Evolutionary conservation across 805 yeast species (phyloP).

Genomic region (Blastobotrys peoriensis): DNA sequence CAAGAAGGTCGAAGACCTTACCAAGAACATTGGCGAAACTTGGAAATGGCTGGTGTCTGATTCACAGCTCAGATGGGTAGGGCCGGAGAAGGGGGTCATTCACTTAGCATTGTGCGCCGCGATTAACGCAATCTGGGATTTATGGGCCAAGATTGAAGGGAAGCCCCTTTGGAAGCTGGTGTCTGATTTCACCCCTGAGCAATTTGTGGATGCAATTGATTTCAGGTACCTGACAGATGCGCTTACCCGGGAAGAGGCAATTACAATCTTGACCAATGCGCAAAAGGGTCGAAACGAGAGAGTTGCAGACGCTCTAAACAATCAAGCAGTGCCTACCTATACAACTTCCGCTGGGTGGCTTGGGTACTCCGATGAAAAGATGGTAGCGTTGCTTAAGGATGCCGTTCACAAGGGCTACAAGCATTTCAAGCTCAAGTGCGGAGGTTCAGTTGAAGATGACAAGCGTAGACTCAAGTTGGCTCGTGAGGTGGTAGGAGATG

Average conservation of each 20-base stretch:
- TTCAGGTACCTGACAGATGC: conserved; percentile 37
- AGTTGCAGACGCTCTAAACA: conserved; percentile 28
- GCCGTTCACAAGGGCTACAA: conserved; percentile 35
- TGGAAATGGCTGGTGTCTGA: conserved; percentile 38
- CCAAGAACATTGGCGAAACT: conserved; percentile 34
- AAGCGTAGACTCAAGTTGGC: conserved; percentile 31
- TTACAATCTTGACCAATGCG: conserved; percentile 28
- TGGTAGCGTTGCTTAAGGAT: conserved; percentile 30
- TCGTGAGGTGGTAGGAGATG: conserved; percentile 27
- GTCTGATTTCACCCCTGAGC: conserved; percentile 37
- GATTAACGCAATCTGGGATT: conserved; percentile 37
- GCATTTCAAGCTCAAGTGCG: conserved; percentile 37
- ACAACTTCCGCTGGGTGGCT: conserved; percentile 42
- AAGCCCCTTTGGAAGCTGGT: conserved; percentile 39
- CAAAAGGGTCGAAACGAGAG: conserved; percentile 28
- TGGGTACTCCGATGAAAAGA: conserved; percentile 36
- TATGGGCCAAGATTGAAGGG: conserved; percentile 35
- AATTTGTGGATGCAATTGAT: conserved; percentile 36
- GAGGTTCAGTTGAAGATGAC: conserved; percentile 33
- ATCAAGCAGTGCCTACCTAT: conserved; percentile 37
- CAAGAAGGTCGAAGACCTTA: conserved; percentile 27
- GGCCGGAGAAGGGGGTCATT: conserved; percentile 38
- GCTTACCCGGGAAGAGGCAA: conserved; percentile 35
- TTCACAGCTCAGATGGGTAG: conserved; percentile 38
- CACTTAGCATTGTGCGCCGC: conserved; percentile 37